Percentiles rank a stretch among this genome's conserved stretches.
Conservation (phyloP, 2,329 filamentous ascomycete species). For the Pleurostoma richardsiae region DNA sequence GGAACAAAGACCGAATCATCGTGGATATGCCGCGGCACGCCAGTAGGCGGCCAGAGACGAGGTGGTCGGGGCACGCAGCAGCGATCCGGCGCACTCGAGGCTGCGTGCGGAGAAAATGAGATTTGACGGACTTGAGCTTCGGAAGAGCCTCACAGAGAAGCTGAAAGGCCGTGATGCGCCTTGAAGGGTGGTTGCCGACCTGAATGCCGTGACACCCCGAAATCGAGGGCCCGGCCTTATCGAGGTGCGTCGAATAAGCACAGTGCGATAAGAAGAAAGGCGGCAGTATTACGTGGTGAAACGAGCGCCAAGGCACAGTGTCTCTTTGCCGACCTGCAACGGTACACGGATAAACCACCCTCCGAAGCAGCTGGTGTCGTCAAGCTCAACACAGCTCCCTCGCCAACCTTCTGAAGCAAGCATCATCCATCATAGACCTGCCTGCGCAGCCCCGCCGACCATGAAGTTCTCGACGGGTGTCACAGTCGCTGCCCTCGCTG, state of each 20-base stretch:
- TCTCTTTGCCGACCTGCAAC: not conserved
- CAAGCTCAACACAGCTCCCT: not conserved
- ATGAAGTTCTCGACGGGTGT: conserved; percentile 25
- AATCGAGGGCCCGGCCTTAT: too few species aligned
- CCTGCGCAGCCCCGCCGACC: not conserved
- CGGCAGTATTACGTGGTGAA: not conserved
- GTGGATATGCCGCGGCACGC: conserved; percentile 8
- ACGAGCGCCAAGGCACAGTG: not conserved
- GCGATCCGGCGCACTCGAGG: too few species aligned
- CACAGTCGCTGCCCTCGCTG: conserved; percentile 21
- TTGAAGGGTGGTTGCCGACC: too few species aligned
- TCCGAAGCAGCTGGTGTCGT: too few species aligned
- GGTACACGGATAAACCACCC: conserved; percentile 1
- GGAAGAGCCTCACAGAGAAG: too few species aligned
- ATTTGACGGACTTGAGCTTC: too few species aligned
- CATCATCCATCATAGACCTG: not conserved
- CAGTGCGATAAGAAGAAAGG: not conserved
- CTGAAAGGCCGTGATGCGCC: too few species aligned
- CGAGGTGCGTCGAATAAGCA: too few species aligned
- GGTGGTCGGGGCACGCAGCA: too few species aligned
- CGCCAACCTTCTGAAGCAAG: conserved; percentile 1
- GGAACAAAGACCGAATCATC: conserved; percentile 11
- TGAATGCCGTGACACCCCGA: too few species aligned
- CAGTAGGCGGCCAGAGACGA: conserved; percentile 8
- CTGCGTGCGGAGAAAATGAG: too few species aligned